These are phyloP conservation scores for Hanseniaspora mollemarum DNA, from an alignment of 805 yeast genomes.

Conservation along the genomic window DNA sequence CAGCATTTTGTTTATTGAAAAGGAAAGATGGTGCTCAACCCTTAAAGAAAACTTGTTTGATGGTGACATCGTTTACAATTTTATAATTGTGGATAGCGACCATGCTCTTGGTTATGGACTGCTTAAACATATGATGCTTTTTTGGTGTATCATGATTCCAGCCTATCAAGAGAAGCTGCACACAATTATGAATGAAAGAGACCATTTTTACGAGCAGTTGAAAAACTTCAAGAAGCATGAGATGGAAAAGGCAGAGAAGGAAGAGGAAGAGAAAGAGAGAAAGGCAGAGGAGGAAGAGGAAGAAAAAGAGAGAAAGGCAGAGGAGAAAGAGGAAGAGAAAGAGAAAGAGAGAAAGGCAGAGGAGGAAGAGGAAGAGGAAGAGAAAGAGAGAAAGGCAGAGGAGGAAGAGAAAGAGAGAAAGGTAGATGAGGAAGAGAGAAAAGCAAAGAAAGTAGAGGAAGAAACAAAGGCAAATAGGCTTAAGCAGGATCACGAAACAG, in stretches of 20 bases:
- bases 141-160: background rate
- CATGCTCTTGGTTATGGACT: background rate
- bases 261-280: too few relatives aligned
- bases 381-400: background rate
- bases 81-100: background rate
- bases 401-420: background rate
- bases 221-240: background rate
- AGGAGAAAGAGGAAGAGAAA: background rate
- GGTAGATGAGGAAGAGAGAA: background rate
- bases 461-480: background rate
- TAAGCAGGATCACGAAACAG: too few relatives aligned
- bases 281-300: background rate
- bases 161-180: constrained; percentile 2
- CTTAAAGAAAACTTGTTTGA: background rate
- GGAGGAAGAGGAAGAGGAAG: background rate
- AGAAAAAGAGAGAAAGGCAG: background rate
- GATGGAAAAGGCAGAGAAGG: background rate
- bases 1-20: background rate
- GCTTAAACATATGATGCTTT: background rate
- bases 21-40: background rate
- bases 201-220: background rate
- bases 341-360: background rate
- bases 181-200: background rate
- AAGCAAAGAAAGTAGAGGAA: background rate
- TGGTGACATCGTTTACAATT: constrained; percentile 2